Conservation (phyloP, 163 green algal genomes). For the Scenedesmus sp. region DNA sequence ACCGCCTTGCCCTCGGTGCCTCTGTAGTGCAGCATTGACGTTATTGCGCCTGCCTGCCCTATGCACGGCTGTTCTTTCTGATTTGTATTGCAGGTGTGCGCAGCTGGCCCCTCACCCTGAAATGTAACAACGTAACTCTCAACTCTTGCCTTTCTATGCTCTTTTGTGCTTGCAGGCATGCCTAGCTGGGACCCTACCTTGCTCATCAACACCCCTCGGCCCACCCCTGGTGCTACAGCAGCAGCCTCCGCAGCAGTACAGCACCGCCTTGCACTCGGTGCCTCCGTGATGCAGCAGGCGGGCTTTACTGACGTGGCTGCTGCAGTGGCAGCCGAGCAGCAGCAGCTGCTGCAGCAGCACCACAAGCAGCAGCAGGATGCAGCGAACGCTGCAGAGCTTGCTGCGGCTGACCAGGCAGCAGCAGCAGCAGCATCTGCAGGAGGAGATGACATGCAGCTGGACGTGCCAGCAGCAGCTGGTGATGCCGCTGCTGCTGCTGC, state of each 20-base stretch:
- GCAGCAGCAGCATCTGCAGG: neutral
- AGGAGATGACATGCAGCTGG: neutral
- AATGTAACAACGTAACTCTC: too few species aligned
- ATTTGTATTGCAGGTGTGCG: too few species aligned
- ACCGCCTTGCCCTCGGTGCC: too few species aligned
- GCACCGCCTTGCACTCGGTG: slow-evolving; percentile 8
- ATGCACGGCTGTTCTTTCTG: too few species aligned
- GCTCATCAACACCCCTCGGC: slow-evolving; percentile 34
- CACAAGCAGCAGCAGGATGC: neutral
- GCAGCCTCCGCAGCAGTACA: neutral
- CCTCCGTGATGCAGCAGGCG: slow-evolving; percentile 10
- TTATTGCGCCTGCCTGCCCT: too few species aligned
- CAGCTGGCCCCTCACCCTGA: too few species aligned
- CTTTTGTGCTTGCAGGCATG: neutral
- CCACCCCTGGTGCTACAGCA: neutral
- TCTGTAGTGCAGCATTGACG: too few species aligned
- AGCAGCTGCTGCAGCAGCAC: neutral
- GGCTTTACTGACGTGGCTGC: slow-evolving; percentile 12
- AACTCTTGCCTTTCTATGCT: too few species aligned
- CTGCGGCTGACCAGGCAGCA: neutral
- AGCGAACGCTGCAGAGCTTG: neutral
- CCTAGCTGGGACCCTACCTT: slow-evolving; percentile 6
- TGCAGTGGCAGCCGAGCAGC: neutral
- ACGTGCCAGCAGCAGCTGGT: neutral
- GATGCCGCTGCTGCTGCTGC: neutral